Conservation (phyloP, 2,329 filamentous ascomycete species). For the Dothistroma pini region DNA sequence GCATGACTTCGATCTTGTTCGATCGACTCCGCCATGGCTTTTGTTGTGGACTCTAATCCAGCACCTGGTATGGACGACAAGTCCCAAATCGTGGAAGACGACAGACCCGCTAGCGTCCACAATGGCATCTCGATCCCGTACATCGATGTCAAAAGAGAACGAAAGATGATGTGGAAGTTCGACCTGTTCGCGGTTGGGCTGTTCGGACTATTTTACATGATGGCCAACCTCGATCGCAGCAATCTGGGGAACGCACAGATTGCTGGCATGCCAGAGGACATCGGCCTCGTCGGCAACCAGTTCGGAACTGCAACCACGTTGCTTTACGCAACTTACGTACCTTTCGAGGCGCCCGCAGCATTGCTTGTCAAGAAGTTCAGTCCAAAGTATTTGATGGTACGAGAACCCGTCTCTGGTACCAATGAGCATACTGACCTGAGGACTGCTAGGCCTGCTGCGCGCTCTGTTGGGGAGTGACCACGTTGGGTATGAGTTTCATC, state of each 20-base stretch:
- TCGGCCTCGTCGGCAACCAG: conserved; percentile 41
- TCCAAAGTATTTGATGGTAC: conserved; percentile 8
- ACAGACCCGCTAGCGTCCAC: neutral
- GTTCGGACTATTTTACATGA: conserved; percentile 12
- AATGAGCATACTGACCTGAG: neutral
- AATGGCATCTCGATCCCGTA: neutral
- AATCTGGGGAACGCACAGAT: conserved; percentile 45
- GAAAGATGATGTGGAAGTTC: conserved; percentile 11
- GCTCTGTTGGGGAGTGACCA: conserved; percentile 36
- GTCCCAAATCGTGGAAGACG: neutral
- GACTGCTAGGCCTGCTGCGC: neutral
- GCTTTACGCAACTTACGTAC: conserved; percentile 25
- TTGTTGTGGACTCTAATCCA: neutral
- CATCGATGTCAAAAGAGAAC: conserved; percentile 6
- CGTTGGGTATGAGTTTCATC: conserved; percentile 43
- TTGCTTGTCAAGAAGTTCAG: conserved; percentile 6
- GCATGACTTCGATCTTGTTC: neutral
- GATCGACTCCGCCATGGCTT: neutral
- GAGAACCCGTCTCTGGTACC: too few species aligned
- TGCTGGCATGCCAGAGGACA: conserved; percentile 44
- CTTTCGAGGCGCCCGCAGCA: conserved; percentile 40
- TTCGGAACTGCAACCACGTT: conserved; percentile 29
- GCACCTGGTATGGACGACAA: neutral
- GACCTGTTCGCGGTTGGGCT: conserved; percentile 11
- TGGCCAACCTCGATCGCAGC: conserved; percentile 30